Percentiles rank a stretch among this genome's conserved stretches.
Evolutionary conservation across 2,329 filamentous ascomycete genomes (phyloP).

Genomic region (Pseudofabraea citricarpa): DNA sequence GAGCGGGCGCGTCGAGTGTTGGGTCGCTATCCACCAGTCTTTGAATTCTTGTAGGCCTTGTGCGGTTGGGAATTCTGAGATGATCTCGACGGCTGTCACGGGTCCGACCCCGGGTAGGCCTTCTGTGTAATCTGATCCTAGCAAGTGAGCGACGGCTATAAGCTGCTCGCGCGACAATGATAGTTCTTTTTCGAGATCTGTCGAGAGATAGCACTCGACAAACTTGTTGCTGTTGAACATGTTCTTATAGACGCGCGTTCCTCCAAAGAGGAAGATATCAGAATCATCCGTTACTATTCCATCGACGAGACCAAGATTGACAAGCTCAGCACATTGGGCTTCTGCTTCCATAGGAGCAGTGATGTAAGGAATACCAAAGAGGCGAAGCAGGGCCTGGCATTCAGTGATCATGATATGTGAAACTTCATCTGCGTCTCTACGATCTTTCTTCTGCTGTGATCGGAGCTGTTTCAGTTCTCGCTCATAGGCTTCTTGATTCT

Average conservation of each 20-base stretch:
- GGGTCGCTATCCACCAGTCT: constrained; percentile 82
- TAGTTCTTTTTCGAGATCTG: constrained; percentile 84
- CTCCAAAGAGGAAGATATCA: constrained; percentile 94
- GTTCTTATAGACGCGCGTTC: constrained; percentile 96
- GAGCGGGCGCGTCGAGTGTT: constrained; percentile 50
- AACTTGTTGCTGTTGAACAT: constrained; percentile 99
- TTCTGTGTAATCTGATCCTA: constrained; percentile 94
- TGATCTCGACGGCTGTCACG: constrained; percentile 88
- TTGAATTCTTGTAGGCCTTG: constrained; percentile 67
- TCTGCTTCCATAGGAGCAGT: constrained; percentile 99
- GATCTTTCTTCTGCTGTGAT: constrained; percentile 93
- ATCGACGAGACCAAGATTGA: constrained; percentile 81
- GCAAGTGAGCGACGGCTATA: constrained; percentile 82
- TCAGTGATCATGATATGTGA: constrained; percentile 94
- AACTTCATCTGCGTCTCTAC: constrained; percentile 92
- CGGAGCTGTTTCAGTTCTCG: constrained; percentile 80
- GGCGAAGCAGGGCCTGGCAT: constrained; percentile 81
- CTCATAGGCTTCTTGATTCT: constrained; percentile 78
- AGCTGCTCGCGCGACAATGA: constrained; percentile 81
- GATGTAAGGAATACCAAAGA: constrained; percentile 94
- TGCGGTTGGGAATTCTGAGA: constrained; percentile 72
- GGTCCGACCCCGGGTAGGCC: constrained; percentile 87
- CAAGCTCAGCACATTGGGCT: constrained; percentile 92
- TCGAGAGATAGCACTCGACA: constrained; percentile 87
- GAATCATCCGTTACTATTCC: constrained; percentile 97